phyloP scores from a whole-genome alignment of 306 rosid genomes.

The Coriaria nepalensis region DNA sequence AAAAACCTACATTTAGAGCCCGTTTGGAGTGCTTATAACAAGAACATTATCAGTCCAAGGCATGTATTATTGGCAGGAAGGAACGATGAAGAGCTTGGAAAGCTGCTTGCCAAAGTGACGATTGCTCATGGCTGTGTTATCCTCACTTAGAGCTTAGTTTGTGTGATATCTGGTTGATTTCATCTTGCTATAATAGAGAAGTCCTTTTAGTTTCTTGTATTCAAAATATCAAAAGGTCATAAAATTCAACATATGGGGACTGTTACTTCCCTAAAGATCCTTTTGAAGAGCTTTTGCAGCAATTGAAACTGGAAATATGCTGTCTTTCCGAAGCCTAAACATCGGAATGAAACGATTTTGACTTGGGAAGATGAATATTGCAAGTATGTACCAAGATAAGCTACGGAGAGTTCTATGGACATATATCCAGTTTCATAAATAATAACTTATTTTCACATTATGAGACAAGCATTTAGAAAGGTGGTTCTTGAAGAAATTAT shows the following conservation, averaged over 20 bases:
- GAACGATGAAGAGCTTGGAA: too few species aligned
- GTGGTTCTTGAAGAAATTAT: constrained; percentile 27
- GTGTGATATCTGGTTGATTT: constrained; percentile 8
- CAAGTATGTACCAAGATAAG: constrained; percentile 27
- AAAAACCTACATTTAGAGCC: too few species aligned
- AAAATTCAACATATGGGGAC: constrained; percentile 37
- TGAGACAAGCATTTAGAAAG: constrained; percentile 12
- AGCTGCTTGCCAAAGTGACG: too few species aligned
- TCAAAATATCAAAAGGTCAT: too few species aligned
- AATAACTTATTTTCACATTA: constrained; percentile 20
- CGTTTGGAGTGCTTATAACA: too few species aligned
- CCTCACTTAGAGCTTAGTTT: too few species aligned
- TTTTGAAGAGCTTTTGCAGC: constrained; percentile 58
- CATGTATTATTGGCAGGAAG: too few species aligned
- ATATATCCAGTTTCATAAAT: constrained; percentile 15
- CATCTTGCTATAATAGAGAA: constrained; percentile 11
- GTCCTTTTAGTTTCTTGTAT: too few species aligned
- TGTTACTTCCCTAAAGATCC: constrained; percentile 29
- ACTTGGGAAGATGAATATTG: constrained; percentile 64
- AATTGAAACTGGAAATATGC: constrained; percentile 63
- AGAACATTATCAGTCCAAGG: too few species aligned
- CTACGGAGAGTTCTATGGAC: constrained; percentile 18
- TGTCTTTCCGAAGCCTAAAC: constrained; percentile 80
- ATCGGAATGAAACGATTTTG: constrained; percentile 35
- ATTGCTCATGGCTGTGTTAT: too few species aligned